Percentiles rank a stretch among this genome's conserved stretches.
These are phyloP conservation scores for Mycena albidolilacea DNA, from an alignment of 768 basidiomycete genomes.

Conservation along the genomic window DNA sequence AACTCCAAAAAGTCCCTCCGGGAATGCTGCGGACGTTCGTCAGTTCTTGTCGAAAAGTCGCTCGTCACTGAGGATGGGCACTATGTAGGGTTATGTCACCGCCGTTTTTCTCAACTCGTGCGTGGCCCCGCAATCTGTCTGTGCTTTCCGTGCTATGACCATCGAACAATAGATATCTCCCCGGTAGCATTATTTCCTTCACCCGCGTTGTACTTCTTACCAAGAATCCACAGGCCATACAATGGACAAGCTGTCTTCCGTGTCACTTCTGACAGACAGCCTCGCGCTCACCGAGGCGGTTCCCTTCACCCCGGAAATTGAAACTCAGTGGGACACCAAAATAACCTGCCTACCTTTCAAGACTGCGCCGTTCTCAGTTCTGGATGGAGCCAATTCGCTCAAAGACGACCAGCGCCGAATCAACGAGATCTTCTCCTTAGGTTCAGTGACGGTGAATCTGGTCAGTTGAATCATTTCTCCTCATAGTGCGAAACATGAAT, in stretches of 20 bases:
- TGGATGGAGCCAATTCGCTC: slow-evolving; percentile 54
- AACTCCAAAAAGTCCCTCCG: slow-evolving; percentile 38
- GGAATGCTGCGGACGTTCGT: slow-evolving; percentile 44
- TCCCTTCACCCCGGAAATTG: slow-evolving; percentile 65
- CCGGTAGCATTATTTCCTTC: slow-evolving; percentile 50
- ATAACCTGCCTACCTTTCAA: slow-evolving; percentile 72
- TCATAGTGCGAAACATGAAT: slow-evolving; percentile 4
- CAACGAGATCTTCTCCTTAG: slow-evolving; percentile 56
- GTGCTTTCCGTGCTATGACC: slow-evolving; percentile 31
- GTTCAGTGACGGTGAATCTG: slow-evolving; percentile 60
- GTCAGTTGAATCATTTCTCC: slow-evolving; percentile 47
- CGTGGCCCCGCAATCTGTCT: slow-evolving; percentile 45
- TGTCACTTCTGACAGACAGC: slow-evolving; percentile 54
- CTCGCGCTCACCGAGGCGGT: slow-evolving; percentile 47
- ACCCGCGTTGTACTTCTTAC: slow-evolving; percentile 10
- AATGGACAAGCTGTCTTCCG: slow-evolving; percentile 60
- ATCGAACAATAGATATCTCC: slow-evolving; percentile 57
- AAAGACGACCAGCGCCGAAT: slow-evolving; percentile 54
- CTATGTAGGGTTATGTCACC: slow-evolving; percentile 48
- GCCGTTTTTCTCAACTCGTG: slow-evolving; percentile 63
- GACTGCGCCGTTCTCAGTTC: slow-evolving; percentile 66
- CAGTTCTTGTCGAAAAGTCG: background rate
- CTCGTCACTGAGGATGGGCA: slow-evolving; percentile 14
- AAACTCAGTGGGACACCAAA: slow-evolving; percentile 63
- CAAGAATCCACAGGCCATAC: slow-evolving; percentile 55